These are phyloP conservation scores for Pulveroboletus sp. DNA, from an alignment of 1,284 basidiomycete genomes.

Conservation along the genomic window DNA sequence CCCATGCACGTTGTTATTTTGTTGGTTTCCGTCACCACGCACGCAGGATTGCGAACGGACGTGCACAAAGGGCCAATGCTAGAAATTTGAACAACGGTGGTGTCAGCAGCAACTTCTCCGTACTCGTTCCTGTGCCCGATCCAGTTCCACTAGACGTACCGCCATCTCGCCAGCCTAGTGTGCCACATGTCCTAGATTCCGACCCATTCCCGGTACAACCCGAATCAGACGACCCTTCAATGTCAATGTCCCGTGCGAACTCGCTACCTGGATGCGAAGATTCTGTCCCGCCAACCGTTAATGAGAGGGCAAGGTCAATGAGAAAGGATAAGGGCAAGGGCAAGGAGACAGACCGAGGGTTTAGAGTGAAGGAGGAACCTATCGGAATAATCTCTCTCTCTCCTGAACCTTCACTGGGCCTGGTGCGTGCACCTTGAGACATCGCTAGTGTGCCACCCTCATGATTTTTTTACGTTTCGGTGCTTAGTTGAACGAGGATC, in stretches of 20 bases:
- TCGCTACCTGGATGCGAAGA: constrained; percentile 56
- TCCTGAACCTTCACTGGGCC: constrained; percentile 46
- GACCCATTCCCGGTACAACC: constrained; percentile 45
- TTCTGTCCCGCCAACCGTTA: constrained; percentile 29
- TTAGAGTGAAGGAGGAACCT: constrained; percentile 73
- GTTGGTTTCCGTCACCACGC: constrained; percentile 11
- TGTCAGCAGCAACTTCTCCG: constrained; percentile 24
- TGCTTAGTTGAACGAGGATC: constrained; percentile 84
- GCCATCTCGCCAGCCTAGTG: constrained; percentile 41
- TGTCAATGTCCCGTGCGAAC: constrained; percentile 57
- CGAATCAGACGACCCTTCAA: constrained; percentile 52
- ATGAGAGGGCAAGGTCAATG: constrained; percentile 39
- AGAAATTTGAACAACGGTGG: constrained; percentile 58
- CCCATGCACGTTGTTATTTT: constrained; percentile 17
- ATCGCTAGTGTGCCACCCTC: constrained; percentile 15
- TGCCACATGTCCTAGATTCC: constrained; percentile 41
- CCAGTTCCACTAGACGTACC: constrained; percentile 36
- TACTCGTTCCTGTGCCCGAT: constrained; percentile 42
- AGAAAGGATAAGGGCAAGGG: constrained; percentile 62
- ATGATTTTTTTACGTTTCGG: constrained; percentile 20
- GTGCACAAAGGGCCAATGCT: constrained; percentile 74
- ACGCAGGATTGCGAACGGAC: constrained; percentile 54
- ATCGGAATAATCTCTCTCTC: constrained; percentile 47
- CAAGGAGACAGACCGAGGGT: constrained; percentile 57
- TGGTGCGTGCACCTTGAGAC: constrained; percentile 41